A percentile compares a stretch with the other conserved stretches of the same genome.
Conservation (phyloP, 345 rosid species). For the Rubroshorea leprosula region DNA sequence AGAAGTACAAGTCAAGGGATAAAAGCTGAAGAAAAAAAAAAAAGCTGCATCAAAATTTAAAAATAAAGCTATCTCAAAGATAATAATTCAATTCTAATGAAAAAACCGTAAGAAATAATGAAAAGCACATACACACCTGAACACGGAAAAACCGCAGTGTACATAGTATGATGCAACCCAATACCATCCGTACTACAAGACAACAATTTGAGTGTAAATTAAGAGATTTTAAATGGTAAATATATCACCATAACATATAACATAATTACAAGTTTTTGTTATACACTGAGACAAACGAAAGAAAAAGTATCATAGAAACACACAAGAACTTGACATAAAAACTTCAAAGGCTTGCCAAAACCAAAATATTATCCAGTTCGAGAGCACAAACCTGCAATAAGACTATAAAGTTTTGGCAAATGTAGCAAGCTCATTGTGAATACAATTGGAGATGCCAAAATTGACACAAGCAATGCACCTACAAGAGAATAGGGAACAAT, state of each 20-base stretch:
- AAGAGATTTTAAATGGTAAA: neutral
- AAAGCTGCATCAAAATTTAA: neutral
- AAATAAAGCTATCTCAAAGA: neutral
- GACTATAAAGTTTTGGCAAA: slow-evolving; percentile 66
- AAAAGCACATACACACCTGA: slow-evolving; percentile 48
- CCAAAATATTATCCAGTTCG: neutral
- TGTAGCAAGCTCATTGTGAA: slow-evolving; percentile 44
- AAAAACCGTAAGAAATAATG: neutral
- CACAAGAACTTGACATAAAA: neutral
- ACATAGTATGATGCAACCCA: slow-evolving; percentile 64
- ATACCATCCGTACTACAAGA: slow-evolving; percentile 64
- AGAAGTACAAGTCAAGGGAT: slow-evolving; percentile 5
- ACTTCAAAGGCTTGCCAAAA: no score
- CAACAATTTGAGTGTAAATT: slow-evolving; percentile 19
- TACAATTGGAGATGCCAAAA: slow-evolving; percentile 59
- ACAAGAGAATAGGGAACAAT: slow-evolving; percentile 8
- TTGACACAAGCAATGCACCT: slow-evolving; percentile 78
- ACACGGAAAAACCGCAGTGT: slow-evolving; percentile 76
- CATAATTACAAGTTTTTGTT: neutral
- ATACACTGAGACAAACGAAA: no score
- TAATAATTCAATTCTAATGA: neutral
- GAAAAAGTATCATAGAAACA: neutral
- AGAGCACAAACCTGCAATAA: slow-evolving; percentile 51
- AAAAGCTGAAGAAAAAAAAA: slow-evolving; percentile 1
- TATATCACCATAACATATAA: no score